Evolutionary conservation across 495 filamentous ascomycete genomes (phyloP).

Genomic region (Staphylotrichum tortipilum): DNA sequence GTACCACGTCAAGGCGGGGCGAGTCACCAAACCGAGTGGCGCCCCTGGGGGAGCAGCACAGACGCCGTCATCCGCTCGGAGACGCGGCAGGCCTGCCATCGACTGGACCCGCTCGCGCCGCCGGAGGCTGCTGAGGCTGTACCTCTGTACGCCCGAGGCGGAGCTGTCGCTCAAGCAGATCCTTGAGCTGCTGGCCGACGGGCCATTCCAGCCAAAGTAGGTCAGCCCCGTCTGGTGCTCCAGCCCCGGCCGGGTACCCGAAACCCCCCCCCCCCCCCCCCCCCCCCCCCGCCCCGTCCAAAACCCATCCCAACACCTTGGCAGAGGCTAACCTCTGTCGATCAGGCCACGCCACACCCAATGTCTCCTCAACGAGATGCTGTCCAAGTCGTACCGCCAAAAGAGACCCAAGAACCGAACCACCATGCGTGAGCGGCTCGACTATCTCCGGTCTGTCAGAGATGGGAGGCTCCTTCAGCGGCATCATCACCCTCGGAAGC

Average conservation of each 20-base stretch:
- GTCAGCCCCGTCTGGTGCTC: no score
- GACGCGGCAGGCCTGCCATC: conserved; percentile 11
- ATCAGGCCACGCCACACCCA: conserved; percentile 12
- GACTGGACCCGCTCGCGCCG: conserved; percentile 12
- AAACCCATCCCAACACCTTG: no score
- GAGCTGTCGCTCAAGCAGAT: conserved; percentile 14
- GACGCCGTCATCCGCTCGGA: conserved; percentile 1
- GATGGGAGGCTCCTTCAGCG: neutral
- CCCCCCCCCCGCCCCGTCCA: no score
- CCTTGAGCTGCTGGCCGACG: conserved; percentile 9
- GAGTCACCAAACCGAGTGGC: conserved; percentile 6
- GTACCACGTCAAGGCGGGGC: conserved; percentile 3
- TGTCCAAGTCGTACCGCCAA: conserved; percentile 14
- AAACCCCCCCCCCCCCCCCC: no score
- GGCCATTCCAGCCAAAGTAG: conserved; percentile 14
- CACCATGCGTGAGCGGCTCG: conserved; percentile 4
- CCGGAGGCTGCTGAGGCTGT: conserved; percentile 10
- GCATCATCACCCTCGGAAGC: neutral
- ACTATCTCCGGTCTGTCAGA: conserved; percentile 1
- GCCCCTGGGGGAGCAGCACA: neutral
- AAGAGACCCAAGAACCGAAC: conserved; percentile 12
- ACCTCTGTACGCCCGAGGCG: conserved; percentile 14
- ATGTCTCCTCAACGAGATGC: conserved; percentile 14
- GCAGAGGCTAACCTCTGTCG: neutral
- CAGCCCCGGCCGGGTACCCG: no score